Conservation (phyloP, 495 filamentous ascomycete species). For the Neurospora sp. region DNA sequence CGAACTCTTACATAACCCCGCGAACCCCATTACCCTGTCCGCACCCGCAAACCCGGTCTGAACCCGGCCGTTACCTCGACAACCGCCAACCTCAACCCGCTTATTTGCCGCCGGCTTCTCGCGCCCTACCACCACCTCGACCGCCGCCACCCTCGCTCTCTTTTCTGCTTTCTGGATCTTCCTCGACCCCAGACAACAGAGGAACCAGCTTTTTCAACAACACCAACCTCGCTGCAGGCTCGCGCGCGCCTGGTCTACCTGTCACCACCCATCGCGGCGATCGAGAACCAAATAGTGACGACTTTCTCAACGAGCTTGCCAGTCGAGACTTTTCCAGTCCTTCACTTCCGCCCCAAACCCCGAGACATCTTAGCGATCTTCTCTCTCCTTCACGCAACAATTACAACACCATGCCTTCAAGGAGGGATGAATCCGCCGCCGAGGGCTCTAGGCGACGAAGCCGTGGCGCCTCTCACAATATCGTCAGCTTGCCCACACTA, state of each 20-base stretch:
- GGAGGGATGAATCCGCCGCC: background rate
- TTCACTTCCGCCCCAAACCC: conserved; percentile 14
- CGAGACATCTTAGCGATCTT: background rate
- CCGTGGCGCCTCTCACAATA: background rate
- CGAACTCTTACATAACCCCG: background rate
- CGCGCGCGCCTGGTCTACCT: background rate
- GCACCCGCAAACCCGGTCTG: background rate
- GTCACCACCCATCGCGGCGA: background rate
- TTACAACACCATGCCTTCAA: background rate
- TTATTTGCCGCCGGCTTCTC: background rate
- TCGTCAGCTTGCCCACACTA: background rate
- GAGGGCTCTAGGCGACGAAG: background rate
- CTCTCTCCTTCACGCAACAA: background rate
- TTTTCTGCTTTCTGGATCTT: background rate
- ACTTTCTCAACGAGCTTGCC: conserved; percentile 19
- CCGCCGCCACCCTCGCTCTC: background rate
- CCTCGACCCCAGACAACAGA: background rate
- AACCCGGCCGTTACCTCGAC: background rate
- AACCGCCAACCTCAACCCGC: background rate
- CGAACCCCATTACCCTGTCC: background rate
- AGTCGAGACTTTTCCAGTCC: conserved; percentile 28
- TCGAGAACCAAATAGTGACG: conserved; percentile 19
- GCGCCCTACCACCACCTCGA: background rate
- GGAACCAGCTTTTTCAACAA: background rate
- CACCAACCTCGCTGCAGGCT: background rate